phyloP scores from a whole-genome alignment of 495 filamentous ascomycete genomes.

The Aspergillus ellipticus region DNA sequence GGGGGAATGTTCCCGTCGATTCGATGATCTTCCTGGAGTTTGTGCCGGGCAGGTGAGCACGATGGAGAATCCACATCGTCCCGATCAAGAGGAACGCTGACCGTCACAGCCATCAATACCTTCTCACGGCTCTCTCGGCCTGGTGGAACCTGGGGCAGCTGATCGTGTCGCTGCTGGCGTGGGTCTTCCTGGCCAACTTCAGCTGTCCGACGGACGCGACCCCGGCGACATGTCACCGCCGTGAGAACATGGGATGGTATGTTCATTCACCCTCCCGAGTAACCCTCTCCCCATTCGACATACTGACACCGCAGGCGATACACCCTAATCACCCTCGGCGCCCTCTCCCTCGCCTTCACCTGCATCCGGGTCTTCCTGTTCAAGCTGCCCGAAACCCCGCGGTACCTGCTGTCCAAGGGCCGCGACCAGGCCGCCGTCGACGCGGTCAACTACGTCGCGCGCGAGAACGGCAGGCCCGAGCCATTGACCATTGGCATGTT shows the following conservation, averaged over 20 bases:
- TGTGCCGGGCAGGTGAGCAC: constrained; percentile 26
- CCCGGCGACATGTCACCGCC: constrained; percentile 21
- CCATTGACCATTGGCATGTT: constrained; percentile 29
- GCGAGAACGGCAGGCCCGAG: constrained; percentile 26
- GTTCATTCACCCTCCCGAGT: neutral
- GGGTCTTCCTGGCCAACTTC: constrained; percentile 33
- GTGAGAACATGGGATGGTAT: constrained; percentile 35
- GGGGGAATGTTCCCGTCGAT: constrained; percentile 33
- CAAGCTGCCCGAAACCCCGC: constrained; percentile 31
- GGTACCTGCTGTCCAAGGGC: constrained; percentile 31
- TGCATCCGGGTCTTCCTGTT: constrained; percentile 30
- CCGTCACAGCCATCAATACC: constrained; percentile 25
- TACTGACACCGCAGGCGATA: constrained; percentile 24
- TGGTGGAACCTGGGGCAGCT: constrained; percentile 37
- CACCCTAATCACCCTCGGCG: constrained; percentile 29
- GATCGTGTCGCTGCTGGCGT: constrained; percentile 29
- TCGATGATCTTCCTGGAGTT: constrained; percentile 33
- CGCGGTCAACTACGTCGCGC: constrained; percentile 28
- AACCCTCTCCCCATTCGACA: neutral
- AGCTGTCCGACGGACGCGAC: constrained; percentile 28
- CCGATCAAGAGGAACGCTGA: neutral
- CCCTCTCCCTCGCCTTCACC: constrained; percentile 25
- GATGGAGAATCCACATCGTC: neutral
- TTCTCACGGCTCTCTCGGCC: constrained; percentile 27
- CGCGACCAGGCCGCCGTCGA: constrained; percentile 29